Percentiles rank a stretch among this genome's conserved stretches.
Evolutionary conservation across 768 basidiomycete species (phyloP).

Genomic region (Thelephora aurantiotincta): DNA sequence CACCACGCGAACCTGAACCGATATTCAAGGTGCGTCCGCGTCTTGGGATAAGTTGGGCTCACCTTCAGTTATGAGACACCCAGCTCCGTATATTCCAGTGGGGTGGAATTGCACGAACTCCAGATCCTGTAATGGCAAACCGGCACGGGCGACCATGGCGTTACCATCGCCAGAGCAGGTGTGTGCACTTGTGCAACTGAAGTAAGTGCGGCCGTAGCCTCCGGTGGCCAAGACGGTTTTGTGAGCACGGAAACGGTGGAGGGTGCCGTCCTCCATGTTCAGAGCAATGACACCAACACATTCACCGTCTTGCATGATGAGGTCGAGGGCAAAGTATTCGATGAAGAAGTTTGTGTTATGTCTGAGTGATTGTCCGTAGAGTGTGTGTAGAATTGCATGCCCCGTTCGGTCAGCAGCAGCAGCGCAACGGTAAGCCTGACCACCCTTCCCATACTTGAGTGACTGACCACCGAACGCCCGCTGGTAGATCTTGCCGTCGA

Average conservation of each 20-base stretch:
- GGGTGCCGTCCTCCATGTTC: slow-evolving; percentile 99
- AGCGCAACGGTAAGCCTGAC: slow-evolving; percentile 97
- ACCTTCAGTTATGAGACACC: slow-evolving; percentile 98
- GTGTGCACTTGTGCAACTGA: slow-evolving; percentile 97
- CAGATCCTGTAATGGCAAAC: slow-evolving; percentile 88
- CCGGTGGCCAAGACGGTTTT: slow-evolving; percentile 98
- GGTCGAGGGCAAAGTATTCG: slow-evolving; percentile 97
- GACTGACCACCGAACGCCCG: slow-evolving; percentile 99
- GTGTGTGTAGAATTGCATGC: slow-evolving; percentile 94
- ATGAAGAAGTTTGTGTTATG: slow-evolving; percentile 99
- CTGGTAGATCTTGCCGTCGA: slow-evolving; percentile 99
- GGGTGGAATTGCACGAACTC: slow-evolving; percentile 99
- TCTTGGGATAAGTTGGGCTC: slow-evolving; percentile 6
- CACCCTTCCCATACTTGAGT: slow-evolving; percentile 92
- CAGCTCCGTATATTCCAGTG: slow-evolving; percentile 98
- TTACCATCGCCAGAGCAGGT: slow-evolving; percentile 99
- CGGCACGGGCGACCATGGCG: slow-evolving; percentile 95
- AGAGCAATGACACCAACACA: slow-evolving; percentile 98
- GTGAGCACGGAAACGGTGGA: slow-evolving; percentile 96
- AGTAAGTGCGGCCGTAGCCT: slow-evolving; percentile 96
- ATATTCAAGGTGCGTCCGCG: slow-evolving; percentile 2
- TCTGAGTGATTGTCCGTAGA: slow-evolving; percentile 96
- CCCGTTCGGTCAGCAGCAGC: slow-evolving; percentile 98
- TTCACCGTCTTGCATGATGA: slow-evolving; percentile 97
- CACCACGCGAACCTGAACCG: slow-evolving; percentile 81